phyloP scores from a whole-genome alignment of 2,329 filamentous ascomycete species.

The Colletotrichum chrysophilum region DNA sequence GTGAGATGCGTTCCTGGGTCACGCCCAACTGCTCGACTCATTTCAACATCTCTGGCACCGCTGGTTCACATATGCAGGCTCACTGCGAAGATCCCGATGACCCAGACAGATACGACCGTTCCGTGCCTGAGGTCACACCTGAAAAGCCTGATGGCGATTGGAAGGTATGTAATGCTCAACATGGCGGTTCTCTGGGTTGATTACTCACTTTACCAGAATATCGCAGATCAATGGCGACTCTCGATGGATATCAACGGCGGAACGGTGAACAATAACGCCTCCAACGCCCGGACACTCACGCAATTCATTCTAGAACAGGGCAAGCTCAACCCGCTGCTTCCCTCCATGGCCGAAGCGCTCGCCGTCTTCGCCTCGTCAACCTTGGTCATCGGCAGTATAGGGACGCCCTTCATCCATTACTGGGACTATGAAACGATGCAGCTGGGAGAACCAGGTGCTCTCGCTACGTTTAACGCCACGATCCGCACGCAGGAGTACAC shows the following conservation, averaged over 20 bases:
- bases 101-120: slow-evolving; percentile 57
- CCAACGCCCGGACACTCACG: slow-evolving; percentile 63
- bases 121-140: slow-evolving; percentile 35
- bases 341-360: slow-evolving; percentile 75
- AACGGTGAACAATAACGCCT: slow-evolving; percentile 58
- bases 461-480: slow-evolving; percentile 67
- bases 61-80: slow-evolving; percentile 63
- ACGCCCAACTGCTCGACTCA: slow-evolving; percentile 71
- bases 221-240: slow-evolving; percentile 59
- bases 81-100: slow-evolving; percentile 65
- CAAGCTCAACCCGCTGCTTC: slow-evolving; percentile 54
- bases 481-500: slow-evolving; percentile 73
- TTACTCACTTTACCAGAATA: slow-evolving; percentile 34
- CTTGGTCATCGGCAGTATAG: slow-evolving; percentile 62
- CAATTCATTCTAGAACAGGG: slow-evolving; percentile 52
- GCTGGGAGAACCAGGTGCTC: slow-evolving; percentile 47
- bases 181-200: not conserved
- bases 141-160: slow-evolving; percentile 51
- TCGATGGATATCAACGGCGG: slow-evolving; percentile 64
- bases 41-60: slow-evolving; percentile 59
- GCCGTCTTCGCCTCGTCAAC: slow-evolving; percentile 74
- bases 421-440: slow-evolving; percentile 51
- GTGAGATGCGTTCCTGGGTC: slow-evolving; percentile 67
- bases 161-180: slow-evolving; percentile 36
- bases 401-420: slow-evolving; percentile 64